Evolutionary conservation across 2,329 filamentous ascomycete species (phyloP), one percentile per base, ranked within the genome.

Genomic region (Verticillium klebahnii): DNA sequence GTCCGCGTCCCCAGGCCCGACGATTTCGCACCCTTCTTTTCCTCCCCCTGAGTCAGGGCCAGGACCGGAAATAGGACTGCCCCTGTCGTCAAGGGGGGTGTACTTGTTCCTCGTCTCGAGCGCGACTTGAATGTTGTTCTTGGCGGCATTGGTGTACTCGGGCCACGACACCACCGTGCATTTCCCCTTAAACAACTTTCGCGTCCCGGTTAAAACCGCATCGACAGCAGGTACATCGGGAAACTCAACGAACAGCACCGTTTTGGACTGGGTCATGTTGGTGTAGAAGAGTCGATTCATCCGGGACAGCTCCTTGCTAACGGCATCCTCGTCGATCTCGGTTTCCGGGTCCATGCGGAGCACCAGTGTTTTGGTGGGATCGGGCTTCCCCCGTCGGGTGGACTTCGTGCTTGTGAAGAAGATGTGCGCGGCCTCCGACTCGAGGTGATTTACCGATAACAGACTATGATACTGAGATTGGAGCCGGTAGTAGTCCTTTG

Each of bases 401-500:
- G 64, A 66, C 36, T 39, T 36, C 9, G 54, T 58, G 39, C 60
- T 64, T 52, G 62, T 64, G 52, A 62, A 66, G 19, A 57, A 64
- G 25, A 64, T 60, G n/a, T 50, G 25, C 8, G 56, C 37, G 40
- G 37, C 57, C 11, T 60, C 50, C 29, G 25, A 11, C 37, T 63
- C 57, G 39, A 66, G 59, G 37, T 56, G 25, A 29, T 57, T 14
- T 7, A 64, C 45, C 4, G 50, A 57, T 12, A 66, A 57, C n/a
- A 61, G 23, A 17, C 34, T 56, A 2, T 19, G 11, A 15, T 25
- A 15, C 17, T 34, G 19, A 15, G 55, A 29, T 31, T 12, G 3
- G 12, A 56, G 55, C 31, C 31, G 25, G 9, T 56, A 52, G 61
- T 66, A 68, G 34, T 65, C 66, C 5, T 61, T 64, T 8, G 69